Percentiles rank a stretch among this genome's conserved stretches.
These are phyloP conservation scores for Penicillium cosmopolitanum DNA, from an alignment of 495 filamentous ascomycete species.

Conservation along the genomic window DNA sequence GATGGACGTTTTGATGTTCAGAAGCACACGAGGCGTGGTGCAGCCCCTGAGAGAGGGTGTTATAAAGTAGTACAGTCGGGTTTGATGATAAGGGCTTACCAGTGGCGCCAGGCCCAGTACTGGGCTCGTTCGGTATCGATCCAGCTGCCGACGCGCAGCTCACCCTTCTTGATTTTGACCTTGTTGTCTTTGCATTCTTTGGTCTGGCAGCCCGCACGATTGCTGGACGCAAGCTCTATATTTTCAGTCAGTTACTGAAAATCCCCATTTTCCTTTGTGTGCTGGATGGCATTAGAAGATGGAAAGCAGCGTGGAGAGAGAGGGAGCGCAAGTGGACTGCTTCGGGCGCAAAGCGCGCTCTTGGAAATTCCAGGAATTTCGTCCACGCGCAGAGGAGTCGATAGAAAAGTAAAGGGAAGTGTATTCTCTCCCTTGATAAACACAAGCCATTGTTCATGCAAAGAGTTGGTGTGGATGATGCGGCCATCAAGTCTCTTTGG, in stretches of 20 bases:
- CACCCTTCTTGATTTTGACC: conserved; percentile 75
- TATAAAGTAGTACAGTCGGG: too few relatives aligned
- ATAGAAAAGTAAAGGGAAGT: too few relatives aligned
- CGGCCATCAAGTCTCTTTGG: not conserved
- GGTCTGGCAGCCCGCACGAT: conserved; percentile 70
- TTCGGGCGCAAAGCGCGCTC: too few relatives aligned
- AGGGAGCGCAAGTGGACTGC: too few relatives aligned
- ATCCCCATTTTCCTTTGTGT: not conserved
- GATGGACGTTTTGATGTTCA: conserved; percentile 43
- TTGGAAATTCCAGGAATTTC: too few relatives aligned
- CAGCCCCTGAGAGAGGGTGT: conserved; percentile 67
- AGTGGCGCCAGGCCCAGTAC: conserved; percentile 74
- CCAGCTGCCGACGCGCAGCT: conserved; percentile 71
- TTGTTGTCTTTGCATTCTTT: conserved; percentile 64
- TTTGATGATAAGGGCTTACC: conserved; percentile 53
- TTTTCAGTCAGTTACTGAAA: conserved; percentile 16
- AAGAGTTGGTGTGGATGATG: not conserved
- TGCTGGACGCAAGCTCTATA: conserved; percentile 62
- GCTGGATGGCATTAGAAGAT: too few relatives aligned
- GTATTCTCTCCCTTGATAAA: too few relatives aligned
- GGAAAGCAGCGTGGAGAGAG: too few relatives aligned
- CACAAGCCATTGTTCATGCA: not conserved
- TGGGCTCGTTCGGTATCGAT: conserved; percentile 55
- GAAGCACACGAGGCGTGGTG: conserved; percentile 65
- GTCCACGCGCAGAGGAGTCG: too few relatives aligned